phyloP scores from a whole-genome alignment of 352 stramenopile genomes.

The Pythium rishiriense region DNA sequence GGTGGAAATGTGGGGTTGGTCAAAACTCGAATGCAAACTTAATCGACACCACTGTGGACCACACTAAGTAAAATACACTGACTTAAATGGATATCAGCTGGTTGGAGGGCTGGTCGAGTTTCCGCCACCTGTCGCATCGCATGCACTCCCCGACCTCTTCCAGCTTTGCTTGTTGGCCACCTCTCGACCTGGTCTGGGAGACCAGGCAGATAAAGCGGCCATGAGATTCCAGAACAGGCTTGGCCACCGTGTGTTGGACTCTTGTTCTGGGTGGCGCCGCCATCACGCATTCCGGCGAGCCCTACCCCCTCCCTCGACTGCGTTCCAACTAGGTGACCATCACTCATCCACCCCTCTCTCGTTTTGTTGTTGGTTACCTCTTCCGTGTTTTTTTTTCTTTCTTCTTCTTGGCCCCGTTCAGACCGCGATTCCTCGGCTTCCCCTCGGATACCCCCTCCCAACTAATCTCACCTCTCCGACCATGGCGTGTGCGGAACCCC shows the following conservation, averaged over 20 bases:
- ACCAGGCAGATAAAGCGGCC: background rate
- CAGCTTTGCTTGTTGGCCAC: too few species aligned
- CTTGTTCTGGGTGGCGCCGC: background rate
- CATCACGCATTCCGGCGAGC: background rate
- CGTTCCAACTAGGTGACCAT: constrained; percentile 12
- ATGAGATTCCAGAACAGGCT: constrained; percentile 11
- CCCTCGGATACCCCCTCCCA: background rate
- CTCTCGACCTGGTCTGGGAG: background rate
- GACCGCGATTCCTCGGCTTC: background rate
- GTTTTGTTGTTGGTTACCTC: constrained; percentile 12
- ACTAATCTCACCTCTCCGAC: constrained; percentile 3
- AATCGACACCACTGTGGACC: background rate
- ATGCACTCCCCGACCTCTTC: constrained; percentile 7
- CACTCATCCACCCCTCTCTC: constrained; percentile 8
- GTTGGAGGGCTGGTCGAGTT: background rate
- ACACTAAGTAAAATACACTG: constrained; percentile 1
- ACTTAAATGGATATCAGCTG: background rate
- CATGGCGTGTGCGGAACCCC: constrained; percentile 41
- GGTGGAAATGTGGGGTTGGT: constrained; percentile 17
- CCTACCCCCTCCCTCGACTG: constrained; percentile 4
- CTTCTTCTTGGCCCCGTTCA: constrained; percentile 5
- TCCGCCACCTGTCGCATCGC: constrained; percentile 4
- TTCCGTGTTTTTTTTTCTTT: constrained; percentile 4
- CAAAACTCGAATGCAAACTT: background rate
- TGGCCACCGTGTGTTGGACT: background rate